phyloP scores from a whole-genome alignment of 306 rosid genomes.

The Ziziphus jujuba region DNA sequence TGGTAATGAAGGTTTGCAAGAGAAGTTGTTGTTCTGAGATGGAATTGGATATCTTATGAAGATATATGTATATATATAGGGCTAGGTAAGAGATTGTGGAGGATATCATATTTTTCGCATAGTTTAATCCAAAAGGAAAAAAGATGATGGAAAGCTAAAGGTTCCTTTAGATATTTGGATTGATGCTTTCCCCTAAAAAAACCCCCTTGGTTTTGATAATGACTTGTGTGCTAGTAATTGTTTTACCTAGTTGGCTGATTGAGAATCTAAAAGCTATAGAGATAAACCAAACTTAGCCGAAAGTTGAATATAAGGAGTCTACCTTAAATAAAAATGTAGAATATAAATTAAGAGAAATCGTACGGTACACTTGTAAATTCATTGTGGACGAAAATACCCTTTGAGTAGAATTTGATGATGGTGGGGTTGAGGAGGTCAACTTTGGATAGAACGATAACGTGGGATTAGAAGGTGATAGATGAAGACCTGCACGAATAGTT shows the following conservation, averaged over 20 bases:
- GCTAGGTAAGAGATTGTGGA: slow-evolving; percentile 1
- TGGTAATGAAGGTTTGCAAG: slow-evolving; percentile 5
- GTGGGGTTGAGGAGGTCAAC: slow-evolving; percentile 52
- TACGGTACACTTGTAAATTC: slow-evolving; percentile 8
- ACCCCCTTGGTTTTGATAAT: slow-evolving; percentile 34
- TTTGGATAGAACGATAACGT: slow-evolving; percentile 35
- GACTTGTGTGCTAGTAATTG: slow-evolving; percentile 35
- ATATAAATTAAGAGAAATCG: not conserved
- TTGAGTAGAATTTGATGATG: slow-evolving; percentile 9
- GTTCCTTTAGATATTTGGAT: slow-evolving; percentile 37
- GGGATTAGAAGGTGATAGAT: slow-evolving; percentile 24
- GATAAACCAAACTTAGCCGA: slow-evolving; percentile 50
- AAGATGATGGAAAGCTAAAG: slow-evolving; percentile 32
- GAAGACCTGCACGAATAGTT: slow-evolving; percentile 33
- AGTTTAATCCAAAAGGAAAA: slow-evolving; percentile 10
- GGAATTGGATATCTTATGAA: slow-evolving; percentile 26
- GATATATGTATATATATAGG: slow-evolving; percentile 26
- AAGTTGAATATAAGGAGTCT: slow-evolving; percentile 26
- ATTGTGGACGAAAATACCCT: slow-evolving; percentile 37
- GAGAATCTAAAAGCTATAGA: slow-evolving; percentile 41
- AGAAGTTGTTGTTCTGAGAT: slow-evolving; percentile 20
- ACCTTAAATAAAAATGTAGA: slow-evolving; percentile 7
- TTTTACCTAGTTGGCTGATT: slow-evolving; percentile 25
- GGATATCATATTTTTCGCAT: slow-evolving; percentile 2
- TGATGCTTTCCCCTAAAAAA: slow-evolving; percentile 20